Evolutionary conservation across 139 green algal genomes (phyloP).

Genomic region (Zygnema cylindricum): DNA sequence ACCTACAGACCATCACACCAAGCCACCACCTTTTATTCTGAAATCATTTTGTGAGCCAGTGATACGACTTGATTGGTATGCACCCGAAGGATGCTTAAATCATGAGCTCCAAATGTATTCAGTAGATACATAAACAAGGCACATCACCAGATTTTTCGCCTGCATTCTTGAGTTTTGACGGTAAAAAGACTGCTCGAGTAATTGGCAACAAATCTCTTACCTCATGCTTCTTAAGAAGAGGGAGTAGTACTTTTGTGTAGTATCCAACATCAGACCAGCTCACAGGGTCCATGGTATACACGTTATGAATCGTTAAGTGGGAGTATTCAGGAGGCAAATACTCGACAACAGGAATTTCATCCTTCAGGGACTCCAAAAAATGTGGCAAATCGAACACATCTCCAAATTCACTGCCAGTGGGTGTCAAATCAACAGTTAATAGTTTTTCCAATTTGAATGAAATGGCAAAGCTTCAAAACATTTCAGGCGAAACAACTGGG

Average conservation of each 20-base stretch:
- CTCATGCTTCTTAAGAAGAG: constrained; percentile 50
- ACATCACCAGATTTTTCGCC: too few species aligned
- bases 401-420: constrained; percentile 47
- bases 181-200: too few species aligned
- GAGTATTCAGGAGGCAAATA: constrained; percentile 37
- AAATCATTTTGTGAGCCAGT: too few species aligned
- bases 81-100: too few species aligned
- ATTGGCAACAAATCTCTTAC: constrained; percentile 13
- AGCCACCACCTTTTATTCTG: neutral
- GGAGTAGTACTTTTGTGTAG: constrained; percentile 23
- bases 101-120: neutral
- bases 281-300: constrained; percentile 44
- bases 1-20: neutral
- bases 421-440: neutral
- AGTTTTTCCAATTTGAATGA: neutral
- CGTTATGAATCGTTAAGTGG: neutral
- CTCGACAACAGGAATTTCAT: constrained; percentile 28
- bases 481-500: neutral
- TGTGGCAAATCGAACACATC: constrained; percentile 59
- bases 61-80: too few species aligned
- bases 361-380: constrained; percentile 51
- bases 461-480: neutral
- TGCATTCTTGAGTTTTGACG: too few species aligned
- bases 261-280: constrained; percentile 49
- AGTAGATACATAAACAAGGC: neutral